Base-by-base conservation (phyloP, 2,329 filamentous ascomycete species). In the Penicillium sp. region DNA sequence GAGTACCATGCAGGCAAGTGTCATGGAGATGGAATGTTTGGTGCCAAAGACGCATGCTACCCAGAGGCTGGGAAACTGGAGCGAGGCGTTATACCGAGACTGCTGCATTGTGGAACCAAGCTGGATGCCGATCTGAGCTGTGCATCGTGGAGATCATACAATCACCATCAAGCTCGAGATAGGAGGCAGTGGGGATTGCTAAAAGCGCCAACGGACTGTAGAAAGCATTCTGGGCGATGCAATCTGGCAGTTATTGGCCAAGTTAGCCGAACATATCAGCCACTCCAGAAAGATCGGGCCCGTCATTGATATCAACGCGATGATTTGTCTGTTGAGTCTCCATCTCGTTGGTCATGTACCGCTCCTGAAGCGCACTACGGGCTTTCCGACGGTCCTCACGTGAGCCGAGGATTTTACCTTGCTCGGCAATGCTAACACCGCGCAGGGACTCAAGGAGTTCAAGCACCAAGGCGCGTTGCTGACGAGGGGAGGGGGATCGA, bases 391-490 rank as follows among this genome's bases (percentile, higher is more conserved):
- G 70, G 53, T 76, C 75, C 61, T 75, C 70, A 21, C 69, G 66
- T 7, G 72, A 71, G 45, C 75, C 73, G 45, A 81, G 74, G 24
- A 99, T 86, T 74, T 91, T 95, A 26, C 95, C 95, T 79, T 95
- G 90, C 75, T 99, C 95, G 8, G 93, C 90, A 55, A 99, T 90
- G 66, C 92, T 93, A 6, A 98, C 88, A 0, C 95, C 95, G 64
- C 96, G 87, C 7, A 99, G 82, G 44, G 92, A 88, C 65, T 92
- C 90, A 22, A 99, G 80, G 16, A 99, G 78, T 60, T 96, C 91
- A 9, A 99, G 78, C 16, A 99, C 86, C 24, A 96, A 78, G 1
- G 87, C 89, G 21, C 93, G 82, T 75, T 96, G 92, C 66, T 90
- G 86, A 3, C 93, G 84, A n/a, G 87, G 84, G 6, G 74, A 73